These are phyloP conservation scores for Globisporangium perplexum DNA, from an alignment of 352 stramenopile genomes.

Conservation along the genomic window DNA sequence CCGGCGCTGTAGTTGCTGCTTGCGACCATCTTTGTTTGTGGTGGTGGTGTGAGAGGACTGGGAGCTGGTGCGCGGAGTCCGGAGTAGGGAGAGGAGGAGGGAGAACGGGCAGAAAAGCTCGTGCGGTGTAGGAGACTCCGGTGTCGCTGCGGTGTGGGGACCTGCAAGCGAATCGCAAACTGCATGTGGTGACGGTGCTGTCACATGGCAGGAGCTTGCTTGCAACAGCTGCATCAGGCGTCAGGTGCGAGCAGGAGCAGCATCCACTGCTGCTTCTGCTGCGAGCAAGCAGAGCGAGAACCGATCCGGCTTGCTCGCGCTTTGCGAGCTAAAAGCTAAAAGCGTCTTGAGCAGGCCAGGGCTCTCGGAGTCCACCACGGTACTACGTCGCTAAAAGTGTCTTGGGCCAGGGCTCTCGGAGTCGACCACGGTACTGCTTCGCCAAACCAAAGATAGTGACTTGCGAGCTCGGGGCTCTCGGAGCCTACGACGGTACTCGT, in stretches of 20 bases:
- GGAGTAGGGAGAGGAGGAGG: slow-evolving; percentile 1
- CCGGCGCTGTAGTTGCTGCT: slow-evolving; percentile 13
- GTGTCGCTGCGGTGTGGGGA: slow-evolving; percentile 7
- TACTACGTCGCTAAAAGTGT: too few species aligned
- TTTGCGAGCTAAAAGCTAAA: too few species aligned
- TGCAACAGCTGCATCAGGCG: slow-evolving; percentile 20
- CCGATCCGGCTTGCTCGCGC: too few species aligned
- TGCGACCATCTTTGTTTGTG: slow-evolving; percentile 30
- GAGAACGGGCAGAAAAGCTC: slow-evolving; percentile 1
- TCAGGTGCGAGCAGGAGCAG: too few species aligned
- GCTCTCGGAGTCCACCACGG: too few species aligned
- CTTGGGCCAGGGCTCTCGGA: too few species aligned
- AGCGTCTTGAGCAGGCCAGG: too few species aligned
- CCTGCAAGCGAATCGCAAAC: slow-evolving; percentile 46
- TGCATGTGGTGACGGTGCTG: slow-evolving; percentile 15
- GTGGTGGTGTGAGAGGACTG: slow-evolving; percentile 4
- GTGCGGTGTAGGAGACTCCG: neutral
- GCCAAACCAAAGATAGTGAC: neutral
- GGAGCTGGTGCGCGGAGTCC: slow-evolving; percentile 7
- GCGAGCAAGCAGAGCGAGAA: too few species aligned
- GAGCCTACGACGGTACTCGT: too few species aligned
- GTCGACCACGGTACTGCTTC: too few species aligned
- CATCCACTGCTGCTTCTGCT: too few species aligned
- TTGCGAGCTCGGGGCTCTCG: too few species aligned
- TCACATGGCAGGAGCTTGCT: slow-evolving; percentile 19